phyloP scores from a whole-genome alignment of 2,329 filamentous ascomycete genomes.

The Aspergillus piperis region DNA sequence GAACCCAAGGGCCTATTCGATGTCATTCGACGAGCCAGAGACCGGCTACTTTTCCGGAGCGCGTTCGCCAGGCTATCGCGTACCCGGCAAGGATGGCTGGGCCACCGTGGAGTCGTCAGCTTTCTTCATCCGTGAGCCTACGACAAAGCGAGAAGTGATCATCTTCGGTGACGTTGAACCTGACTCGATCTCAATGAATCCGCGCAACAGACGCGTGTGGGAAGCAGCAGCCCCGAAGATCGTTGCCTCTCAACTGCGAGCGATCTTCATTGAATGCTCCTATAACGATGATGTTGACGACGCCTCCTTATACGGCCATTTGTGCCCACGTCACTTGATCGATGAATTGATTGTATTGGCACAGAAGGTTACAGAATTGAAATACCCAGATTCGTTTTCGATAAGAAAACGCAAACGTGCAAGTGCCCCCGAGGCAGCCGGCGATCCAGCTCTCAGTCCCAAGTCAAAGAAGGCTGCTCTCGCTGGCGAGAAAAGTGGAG shows the following conservation, averaged over 20 bases:
- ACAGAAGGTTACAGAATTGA: conserved; percentile 63
- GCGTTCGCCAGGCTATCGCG: conserved; percentile 27
- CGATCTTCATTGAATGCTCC: conserved; percentile 94
- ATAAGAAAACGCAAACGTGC: conserved; percentile 47
- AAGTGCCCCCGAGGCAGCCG: conserved; percentile 15
- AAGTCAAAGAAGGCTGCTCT: conserved; percentile 23
- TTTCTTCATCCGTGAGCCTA: conserved; percentile 82
- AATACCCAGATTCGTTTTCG: conserved; percentile 35
- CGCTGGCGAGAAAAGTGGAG: background rate
- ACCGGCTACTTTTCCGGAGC: conserved; percentile 29
- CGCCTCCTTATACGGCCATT: conserved; percentile 80
- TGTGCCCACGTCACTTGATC: conserved; percentile 80
- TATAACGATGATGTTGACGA: conserved; percentile 80
- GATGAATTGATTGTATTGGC: conserved; percentile 76
- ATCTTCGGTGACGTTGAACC: conserved; percentile 97
- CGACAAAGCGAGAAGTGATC: conserved; percentile 73
- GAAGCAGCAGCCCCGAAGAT: conserved; percentile 85
- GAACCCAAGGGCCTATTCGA: conserved; percentile 38
- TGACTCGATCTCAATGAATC: conserved; percentile 77
- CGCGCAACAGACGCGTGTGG: conserved; percentile 83
- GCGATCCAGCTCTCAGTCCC: conserved; percentile 29
- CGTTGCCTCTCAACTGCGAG: conserved; percentile 67
- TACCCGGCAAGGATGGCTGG: conserved; percentile 14
- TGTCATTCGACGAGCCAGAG: conserved; percentile 23
- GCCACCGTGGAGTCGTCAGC: conserved; percentile 71